Evolutionary conservation across 176 grass and related monocot genomes (phyloP).

Genomic region (Avena insularis): DNA sequence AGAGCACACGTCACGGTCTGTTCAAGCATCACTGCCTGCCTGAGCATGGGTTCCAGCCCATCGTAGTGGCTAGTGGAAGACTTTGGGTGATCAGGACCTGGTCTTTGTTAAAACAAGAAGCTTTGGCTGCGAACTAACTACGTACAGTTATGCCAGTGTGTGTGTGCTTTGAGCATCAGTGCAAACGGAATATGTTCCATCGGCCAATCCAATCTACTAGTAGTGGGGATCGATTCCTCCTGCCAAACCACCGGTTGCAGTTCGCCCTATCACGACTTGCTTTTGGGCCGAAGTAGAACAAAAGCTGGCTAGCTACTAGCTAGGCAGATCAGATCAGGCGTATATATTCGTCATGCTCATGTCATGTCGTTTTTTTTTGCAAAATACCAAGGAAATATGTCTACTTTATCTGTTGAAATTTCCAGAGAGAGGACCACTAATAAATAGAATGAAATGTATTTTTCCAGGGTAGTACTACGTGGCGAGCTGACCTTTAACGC

Average conservation of each 20-base stretch:
- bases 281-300: neutral
- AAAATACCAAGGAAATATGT: neutral
- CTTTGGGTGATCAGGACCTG: conserved; percentile 11
- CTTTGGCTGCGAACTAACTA: neutral
- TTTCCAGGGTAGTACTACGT: neutral
- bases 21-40: too few species aligned
- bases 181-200: neutral
- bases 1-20: conserved; percentile 10
- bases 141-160: too few species aligned
- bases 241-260: neutral
- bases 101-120: conserved; percentile 24
- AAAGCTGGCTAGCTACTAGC: neutral
- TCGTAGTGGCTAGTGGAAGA: neutral
- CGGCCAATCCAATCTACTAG: neutral
- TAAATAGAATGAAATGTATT: neutral
- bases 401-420: neutral
- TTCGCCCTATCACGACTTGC: conserved; percentile 13
- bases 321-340: neutral
- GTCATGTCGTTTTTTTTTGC: neutral
- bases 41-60: neutral
- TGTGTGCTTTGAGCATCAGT: neutral
- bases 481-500: neutral
- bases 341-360: neutral
- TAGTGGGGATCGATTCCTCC: neutral
- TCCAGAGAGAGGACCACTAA: neutral